phyloP scores from a whole-genome alignment of 2,329 filamentous ascomycete genomes.

The Hirsutella minnesotensis region DNA sequence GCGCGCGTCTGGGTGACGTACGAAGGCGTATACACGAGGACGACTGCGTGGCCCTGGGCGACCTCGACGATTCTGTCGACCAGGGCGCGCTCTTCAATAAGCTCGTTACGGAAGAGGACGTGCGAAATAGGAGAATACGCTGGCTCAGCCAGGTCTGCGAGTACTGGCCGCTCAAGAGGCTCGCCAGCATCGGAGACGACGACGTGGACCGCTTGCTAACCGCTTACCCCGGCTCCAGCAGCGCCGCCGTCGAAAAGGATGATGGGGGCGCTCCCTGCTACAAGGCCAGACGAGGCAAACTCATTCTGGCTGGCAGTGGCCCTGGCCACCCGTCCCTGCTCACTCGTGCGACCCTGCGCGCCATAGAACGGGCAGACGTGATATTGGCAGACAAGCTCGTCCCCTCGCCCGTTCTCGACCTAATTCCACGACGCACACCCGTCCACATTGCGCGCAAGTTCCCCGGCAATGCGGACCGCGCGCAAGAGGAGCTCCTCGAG shows the following conservation, averaged over 20 bases:
- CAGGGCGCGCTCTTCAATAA: conserved; percentile 79
- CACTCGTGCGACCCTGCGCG: conserved; percentile 69
- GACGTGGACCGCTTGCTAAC: conserved; percentile 69
- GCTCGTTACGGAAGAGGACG: conserved; percentile 62
- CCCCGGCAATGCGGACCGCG: conserved; percentile 87
- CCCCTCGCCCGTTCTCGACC: conserved; percentile 70
- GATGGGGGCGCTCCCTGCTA: conserved; percentile 4
- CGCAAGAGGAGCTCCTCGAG: conserved; percentile 78
- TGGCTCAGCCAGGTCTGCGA: conserved; percentile 97
- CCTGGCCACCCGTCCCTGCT: conserved; percentile 88
- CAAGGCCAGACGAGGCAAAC: conserved; percentile 42
- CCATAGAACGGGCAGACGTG: conserved; percentile 64
- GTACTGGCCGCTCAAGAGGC: conserved; percentile 84
- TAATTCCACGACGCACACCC: conserved; percentile 80
- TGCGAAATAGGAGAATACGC: conserved; percentile 70
- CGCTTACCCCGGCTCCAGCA: conserved; percentile 43
- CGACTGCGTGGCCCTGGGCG: conserved; percentile 33
- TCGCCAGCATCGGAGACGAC: conserved; percentile 67
- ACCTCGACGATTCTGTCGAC: conserved; percentile 50
- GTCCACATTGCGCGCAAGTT: conserved; percentile 95
- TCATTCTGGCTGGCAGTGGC: conserved; percentile 84
- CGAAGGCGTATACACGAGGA: conserved; percentile 63
- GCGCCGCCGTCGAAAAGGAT: conserved; percentile 11
- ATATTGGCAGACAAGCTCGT: conserved; percentile 80
- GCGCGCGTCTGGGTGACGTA: conserved; percentile 63